Evolutionary conservation across 441 rosid species (phyloP), one percentile per base, ranked within the genome.

Genomic region (Sinapis alba): DNA sequence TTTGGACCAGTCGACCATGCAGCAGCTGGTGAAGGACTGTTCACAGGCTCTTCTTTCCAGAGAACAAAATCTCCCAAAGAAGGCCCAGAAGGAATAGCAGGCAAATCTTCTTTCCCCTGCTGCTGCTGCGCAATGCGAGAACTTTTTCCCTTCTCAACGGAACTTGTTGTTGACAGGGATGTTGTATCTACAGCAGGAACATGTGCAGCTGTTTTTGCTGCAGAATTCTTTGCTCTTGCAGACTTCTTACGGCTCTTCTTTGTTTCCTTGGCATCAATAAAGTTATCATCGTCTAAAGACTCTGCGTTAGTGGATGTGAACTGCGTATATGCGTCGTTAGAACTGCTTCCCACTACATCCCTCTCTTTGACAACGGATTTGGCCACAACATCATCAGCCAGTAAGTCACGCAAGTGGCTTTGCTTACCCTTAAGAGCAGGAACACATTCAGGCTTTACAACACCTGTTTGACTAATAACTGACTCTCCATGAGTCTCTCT

Each of bases 11-110:
- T 78, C 67, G 95, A 92, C 99, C 98, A 96, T 36, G 96, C 99
- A 57, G 91, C 90, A 43, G 86, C 86, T 57, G 89, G 85, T 54
- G 93, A 73, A 78, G 82, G 65, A 78, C 74, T 80, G 71, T 62
- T 84, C 7, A 72, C 76, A 27, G 89, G 56, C 69, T 87, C 98
- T 61, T 86, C 98, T 80, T 89, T 90, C 99, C 96, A 96, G 18
- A 86, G 80, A 72, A 96, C 97, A 84, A 93, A 96, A 82, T 96
- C 99, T 69, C 97, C 98, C 78, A 96, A 80, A 23, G 99, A 96
- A 75, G 97, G 98, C 13, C 99, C 99, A 10, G 96, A 86, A 5
- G 98, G 98, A 75, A 96, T 80, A 77, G 88, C 76, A 63, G 95
- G 93, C 83, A 89, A 81, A 16, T 84, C 84, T 74, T 89, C 97